Base-by-base conservation (phyloP, 176 grass and related monocot species). In the Lolium perenne region DNA sequence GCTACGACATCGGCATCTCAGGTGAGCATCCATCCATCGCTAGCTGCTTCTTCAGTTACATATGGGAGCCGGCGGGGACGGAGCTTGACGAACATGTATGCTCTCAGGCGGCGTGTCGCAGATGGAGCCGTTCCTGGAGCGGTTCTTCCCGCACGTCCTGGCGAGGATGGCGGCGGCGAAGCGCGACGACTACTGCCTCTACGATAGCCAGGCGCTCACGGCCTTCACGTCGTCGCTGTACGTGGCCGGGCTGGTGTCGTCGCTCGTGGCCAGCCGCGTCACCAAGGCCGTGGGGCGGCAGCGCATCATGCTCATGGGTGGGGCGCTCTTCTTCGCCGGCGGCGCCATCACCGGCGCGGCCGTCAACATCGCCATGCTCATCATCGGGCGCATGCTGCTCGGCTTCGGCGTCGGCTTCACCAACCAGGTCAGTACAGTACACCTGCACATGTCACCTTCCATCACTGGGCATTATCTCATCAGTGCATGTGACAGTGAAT, bases 1-100 rank as follows among this genome's bases (percentile, higher is more conserved):
- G 95, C 82, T 97, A 95, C 32, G 95, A 93, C 73, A 93, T 97
- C 25, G 95, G 95, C 61, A 93, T 97, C 82, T 97, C 95, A 76
- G 95, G 91, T 95, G 18, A 76, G 73, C 23, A 29, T 74, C 71
- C 49, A 40, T 38, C 64, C 51, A 40, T 38, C 64, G 60, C 11
- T 49, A 12, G 18, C 20, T 80, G 54, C 32, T 49, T 67, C 45
- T 47, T 73, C 29, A 38, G 45, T 4, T 62, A 29, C 4, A n/a
- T 21, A 8, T n/a, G 56, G 56, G 60, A 62, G 59, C 21, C 41
- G 20, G 18, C 20, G 3, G 38, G n/a, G 41, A 15, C 16, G 71
- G 13, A 25, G 71, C 10, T 50, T 75, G 46, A 75, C 14, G 22
- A 51, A 3, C 6, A 35, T 65, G 62, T 29, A 16, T 16, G 7